A percentile compares a stretch with the other conserved stretches of the same genome.
Evolutionary conservation across 2,329 filamentous ascomycete genomes (phyloP).

Genomic region (Fusarium secorum): DNA sequence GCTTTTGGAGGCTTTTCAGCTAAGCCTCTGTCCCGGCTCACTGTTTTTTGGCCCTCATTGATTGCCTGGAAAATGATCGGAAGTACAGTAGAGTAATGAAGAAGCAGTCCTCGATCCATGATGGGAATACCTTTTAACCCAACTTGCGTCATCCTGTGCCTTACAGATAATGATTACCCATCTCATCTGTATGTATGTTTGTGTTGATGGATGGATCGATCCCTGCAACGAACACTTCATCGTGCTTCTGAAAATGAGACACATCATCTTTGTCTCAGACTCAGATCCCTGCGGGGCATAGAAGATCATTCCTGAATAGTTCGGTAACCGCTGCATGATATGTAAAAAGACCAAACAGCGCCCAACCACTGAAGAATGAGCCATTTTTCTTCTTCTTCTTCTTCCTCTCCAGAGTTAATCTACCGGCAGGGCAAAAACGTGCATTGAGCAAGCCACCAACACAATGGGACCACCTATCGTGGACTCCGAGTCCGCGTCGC

Average conservation of each 20-base stretch:
- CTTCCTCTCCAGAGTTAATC: no score
- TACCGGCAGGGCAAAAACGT: not conserved
- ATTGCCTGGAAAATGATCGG: not conserved
- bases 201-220: not conserved
- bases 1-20: not conserved
- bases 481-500: not conserved
- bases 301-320: not conserved
- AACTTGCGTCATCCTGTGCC: not conserved
- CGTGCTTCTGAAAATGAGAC: not conserved
- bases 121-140: not conserved
- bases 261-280: not conserved
- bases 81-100: not conserved
- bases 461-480: not conserved
- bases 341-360: not conserved
- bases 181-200: not conserved
- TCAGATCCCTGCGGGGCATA: not conserved
- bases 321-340: not conserved
- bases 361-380: not conserved
- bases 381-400: not conserved
- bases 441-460: not conserved
- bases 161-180: not conserved
- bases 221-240: not conserved
- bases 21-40: not conserved
- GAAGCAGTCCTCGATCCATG: not conserved
- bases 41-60: not conserved